Evolutionary conservation across 1,284 basidiomycete species (phyloP), one percentile per base, ranked within the genome.

Genomic region (Fomitopsis schrenkii): DNA sequence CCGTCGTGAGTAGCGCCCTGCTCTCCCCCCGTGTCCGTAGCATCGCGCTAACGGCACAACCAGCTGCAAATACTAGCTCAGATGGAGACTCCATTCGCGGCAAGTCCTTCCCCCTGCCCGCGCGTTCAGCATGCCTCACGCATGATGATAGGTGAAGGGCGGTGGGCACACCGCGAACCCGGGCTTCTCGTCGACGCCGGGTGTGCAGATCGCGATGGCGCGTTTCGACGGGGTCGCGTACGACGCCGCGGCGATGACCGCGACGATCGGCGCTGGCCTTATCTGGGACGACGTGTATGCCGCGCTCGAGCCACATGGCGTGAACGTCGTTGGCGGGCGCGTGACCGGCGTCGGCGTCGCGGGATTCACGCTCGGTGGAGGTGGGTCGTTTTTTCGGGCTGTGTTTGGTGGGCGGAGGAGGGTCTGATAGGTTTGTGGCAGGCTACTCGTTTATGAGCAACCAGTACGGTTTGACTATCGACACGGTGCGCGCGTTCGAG

Each of bases 171-270:
- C 77, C 0, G 70, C 75, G 5, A 82, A 81, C 64, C 75, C 75
- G 2, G 77, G 77, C 2, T 83, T 81, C 70, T 83, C 80, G 19
- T 84, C 83, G 0, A 83, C 82, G 2, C 64, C 70, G 0, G 83
- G 83, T n/a, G 76, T 86, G 10, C 82, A 84, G 42, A 83, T 86
- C 65, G 71, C 76, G 8, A 76, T 85, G 74, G 66, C 66, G 59
- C 74, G 76, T 5, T 80, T 86, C 69, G 75, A 73, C 54, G 67
- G 77, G n/a, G 74, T 82, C 28, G 65, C 48, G 0, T 77, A 79
- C 62, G 63, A 79, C 55, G 62, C 62, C 2, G 59, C 61, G 0
- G 62, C 70, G 0, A 63, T 71, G 44, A 75, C 75, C 9, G 79
- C 77, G 9, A 74, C 74, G 9, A 70, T 84, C 8, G 84, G 84